These are phyloP conservation scores for Pseudotulostoma volvatum DNA, from an alignment of 495 filamentous ascomycete species.

Conservation along the genomic window DNA sequence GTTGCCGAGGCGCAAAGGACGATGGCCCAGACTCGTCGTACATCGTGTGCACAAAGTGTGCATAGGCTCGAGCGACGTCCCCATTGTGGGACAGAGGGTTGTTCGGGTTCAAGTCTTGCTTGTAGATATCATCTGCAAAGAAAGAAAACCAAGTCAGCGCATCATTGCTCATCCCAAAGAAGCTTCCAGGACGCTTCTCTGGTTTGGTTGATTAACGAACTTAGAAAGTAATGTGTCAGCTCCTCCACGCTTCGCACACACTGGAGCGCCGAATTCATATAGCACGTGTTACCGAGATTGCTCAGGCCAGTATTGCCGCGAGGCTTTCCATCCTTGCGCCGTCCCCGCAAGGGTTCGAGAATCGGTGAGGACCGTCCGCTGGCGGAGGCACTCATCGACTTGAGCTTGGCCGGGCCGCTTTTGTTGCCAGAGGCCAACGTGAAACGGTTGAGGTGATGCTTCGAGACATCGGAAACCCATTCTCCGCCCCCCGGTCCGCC, in stretches of 20 bases:
- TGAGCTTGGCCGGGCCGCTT: slow-evolving; percentile 20
- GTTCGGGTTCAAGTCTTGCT: slow-evolving; percentile 59
- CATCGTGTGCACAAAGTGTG: slow-evolving; percentile 51
- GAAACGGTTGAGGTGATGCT: slow-evolving; percentile 21
- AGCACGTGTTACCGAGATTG: slow-evolving; percentile 94
- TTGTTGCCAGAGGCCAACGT: slow-evolving; percentile 28
- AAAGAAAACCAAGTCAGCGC: slow-evolving; percentile 10
- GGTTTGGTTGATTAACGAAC: no score
- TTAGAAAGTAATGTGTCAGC: slow-evolving; percentile 75
- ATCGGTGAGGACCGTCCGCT: slow-evolving; percentile 53
- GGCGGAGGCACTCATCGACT: slow-evolving; percentile 18
- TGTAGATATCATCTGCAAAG: slow-evolving; percentile 43
- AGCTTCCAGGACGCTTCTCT: no score
- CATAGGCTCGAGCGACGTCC: slow-evolving; percentile 67
- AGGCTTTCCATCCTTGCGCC: slow-evolving; percentile 45
- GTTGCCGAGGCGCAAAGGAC: slow-evolving; percentile 54
- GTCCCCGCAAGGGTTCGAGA: slow-evolving; percentile 39
- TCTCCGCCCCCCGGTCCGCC: slow-evolving; percentile 35
- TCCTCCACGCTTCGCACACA: slow-evolving; percentile 86
- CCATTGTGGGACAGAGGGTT: slow-evolving; percentile 78
- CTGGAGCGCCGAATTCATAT: slow-evolving; percentile 95
- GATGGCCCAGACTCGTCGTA: slow-evolving; percentile 40
- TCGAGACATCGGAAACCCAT: slow-evolving; percentile 45
- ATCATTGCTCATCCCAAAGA: not conserved
- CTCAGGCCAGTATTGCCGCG: slow-evolving; percentile 64